phyloP scores from a whole-genome alignment of 345 rosid genomes.

The Aegle marmelos region DNA sequence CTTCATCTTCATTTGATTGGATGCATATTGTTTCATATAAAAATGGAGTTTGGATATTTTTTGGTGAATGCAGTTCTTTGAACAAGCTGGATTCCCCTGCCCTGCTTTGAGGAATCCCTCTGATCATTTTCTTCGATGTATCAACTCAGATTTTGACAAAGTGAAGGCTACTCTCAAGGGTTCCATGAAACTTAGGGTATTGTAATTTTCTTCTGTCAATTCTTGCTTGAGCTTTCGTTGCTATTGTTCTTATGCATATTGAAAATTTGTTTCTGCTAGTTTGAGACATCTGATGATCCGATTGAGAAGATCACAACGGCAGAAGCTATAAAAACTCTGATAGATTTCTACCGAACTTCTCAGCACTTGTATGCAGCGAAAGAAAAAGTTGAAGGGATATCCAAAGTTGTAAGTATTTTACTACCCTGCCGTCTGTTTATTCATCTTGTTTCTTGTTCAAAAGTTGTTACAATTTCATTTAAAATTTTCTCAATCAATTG shows the following conservation, averaged over 20 bases:
- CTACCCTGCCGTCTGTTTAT: background rate
- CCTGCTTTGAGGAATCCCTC: slow-evolving; percentile 95
- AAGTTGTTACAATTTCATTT: background rate
- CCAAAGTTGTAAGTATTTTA: slow-evolving; percentile 67
- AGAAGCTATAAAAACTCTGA: slow-evolving; percentile 66
- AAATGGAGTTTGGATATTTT: background rate
- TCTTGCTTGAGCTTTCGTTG: background rate
- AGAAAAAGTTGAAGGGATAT: slow-evolving; percentile 76
- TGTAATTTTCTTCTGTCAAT: background rate
- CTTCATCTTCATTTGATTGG: background rate
- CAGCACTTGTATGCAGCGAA: slow-evolving; percentile 55
- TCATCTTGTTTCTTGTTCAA: background rate
- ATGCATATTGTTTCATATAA: background rate
- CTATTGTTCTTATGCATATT: background rate
- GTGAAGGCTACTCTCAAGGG: slow-evolving; percentile 92
- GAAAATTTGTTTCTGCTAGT: slow-evolving; percentile 33
- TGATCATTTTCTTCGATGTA: slow-evolving; percentile 90
- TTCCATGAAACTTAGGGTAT: slow-evolving; percentile 84
- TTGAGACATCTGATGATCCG: slow-evolving; percentile 70
- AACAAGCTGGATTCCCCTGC: slow-evolving; percentile 95
- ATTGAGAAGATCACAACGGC: slow-evolving; percentile 82
- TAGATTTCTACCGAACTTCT: slow-evolving; percentile 67
- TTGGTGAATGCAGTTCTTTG: slow-evolving; percentile 64
- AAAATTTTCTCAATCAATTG: background rate
- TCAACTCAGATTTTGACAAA: slow-evolving; percentile 93